Conservation (phyloP, 1,139 yeast genomes). For the Suhomyces panamericanus region DNA sequence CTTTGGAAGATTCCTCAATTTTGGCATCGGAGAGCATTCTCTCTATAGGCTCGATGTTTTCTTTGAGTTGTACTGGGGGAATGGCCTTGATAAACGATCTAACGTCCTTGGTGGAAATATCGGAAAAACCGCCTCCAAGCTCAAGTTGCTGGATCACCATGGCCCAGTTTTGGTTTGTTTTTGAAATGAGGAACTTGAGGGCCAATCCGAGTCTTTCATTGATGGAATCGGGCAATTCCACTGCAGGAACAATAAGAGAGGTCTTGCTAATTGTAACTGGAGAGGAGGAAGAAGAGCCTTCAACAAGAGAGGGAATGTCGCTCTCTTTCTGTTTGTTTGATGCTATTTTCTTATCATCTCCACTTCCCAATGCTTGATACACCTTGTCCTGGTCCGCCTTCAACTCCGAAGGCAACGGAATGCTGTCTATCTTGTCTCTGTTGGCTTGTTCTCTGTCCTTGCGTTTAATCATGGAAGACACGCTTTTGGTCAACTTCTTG, state of each 20-base stretch:
- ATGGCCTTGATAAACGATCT: conserved; percentile 43
- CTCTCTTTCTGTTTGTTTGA: not conserved
- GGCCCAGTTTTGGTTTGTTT: conserved; percentile 55
- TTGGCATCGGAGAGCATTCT: conserved; percentile 36
- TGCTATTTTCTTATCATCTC: not conserved
- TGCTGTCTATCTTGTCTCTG: conserved; percentile 16
- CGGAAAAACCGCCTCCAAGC: conserved; percentile 42
- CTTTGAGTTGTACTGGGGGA: conserved; percentile 39
- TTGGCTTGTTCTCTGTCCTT: conserved; percentile 17
- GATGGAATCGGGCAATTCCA: conserved; percentile 44
- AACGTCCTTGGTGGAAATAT: conserved; percentile 38
- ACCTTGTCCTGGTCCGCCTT: conserved; percentile 18
- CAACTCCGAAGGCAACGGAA: conserved; percentile 26
- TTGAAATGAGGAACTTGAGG: conserved; percentile 45
- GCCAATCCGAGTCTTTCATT: conserved; percentile 49
- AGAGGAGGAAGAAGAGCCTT: not conserved
- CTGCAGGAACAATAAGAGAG: conserved; percentile 19
- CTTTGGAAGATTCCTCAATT: conserved; percentile 30
- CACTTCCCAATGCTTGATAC: conserved; percentile 17
- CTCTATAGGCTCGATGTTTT: conserved; percentile 36
- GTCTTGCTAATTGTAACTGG: conserved; percentile 6
- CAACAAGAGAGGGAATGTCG: too few species aligned
- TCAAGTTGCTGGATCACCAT: conserved; percentile 48
- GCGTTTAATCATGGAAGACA: conserved; percentile 23
- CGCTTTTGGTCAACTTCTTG: conserved; percentile 22